Evolutionary conservation across 352 stramenopile species (phyloP).

Genomic region (Peronospora destructor): DNA sequence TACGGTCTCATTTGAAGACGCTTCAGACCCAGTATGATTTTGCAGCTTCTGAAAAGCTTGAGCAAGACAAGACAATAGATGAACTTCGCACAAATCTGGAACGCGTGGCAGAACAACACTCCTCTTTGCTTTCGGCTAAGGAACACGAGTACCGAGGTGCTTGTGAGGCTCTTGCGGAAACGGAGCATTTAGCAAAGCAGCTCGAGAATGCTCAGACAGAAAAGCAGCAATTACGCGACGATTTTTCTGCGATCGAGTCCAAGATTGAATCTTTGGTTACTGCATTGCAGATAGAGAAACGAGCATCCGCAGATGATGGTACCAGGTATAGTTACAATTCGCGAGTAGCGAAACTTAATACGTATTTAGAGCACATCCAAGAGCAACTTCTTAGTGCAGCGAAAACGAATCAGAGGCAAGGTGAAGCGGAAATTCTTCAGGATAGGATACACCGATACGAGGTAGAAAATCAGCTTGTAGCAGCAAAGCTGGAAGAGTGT

Average conservation of each 20-base stretch:
- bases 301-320: not conserved
- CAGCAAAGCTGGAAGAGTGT: constrained; percentile 25
- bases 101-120: constrained; percentile 21
- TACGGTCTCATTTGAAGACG: constrained; percentile 21
- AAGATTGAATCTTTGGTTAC: constrained; percentile 17
- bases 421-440: constrained; percentile 12
- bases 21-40: constrained; percentile 12
- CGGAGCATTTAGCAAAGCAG: constrained; percentile 5
- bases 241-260: constrained; percentile 14
- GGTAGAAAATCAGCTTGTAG: constrained; percentile 20
- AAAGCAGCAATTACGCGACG: constrained; percentile 11
- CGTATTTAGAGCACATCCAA: constrained; percentile 18
- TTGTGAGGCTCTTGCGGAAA: constrained; percentile 3
- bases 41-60: constrained; percentile 6
- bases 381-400: constrained; percentile 10
- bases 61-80: constrained; percentile 14
- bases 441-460: constrained; percentile 22
- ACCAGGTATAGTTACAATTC: constrained; percentile 1
- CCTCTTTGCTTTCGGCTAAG: constrained; percentile 9
- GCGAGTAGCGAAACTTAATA: constrained; percentile 11
- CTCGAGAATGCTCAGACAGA: constrained; percentile 9
- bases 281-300: constrained; percentile 7
- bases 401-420: constrained; percentile 10
- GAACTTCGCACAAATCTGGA: constrained; percentile 23
- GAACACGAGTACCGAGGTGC: constrained; percentile 12